Base-by-base conservation (phyloP, 2,329 filamentous ascomycete species). In the Ophiognomonia clavigignenti-juglandacearum region DNA sequence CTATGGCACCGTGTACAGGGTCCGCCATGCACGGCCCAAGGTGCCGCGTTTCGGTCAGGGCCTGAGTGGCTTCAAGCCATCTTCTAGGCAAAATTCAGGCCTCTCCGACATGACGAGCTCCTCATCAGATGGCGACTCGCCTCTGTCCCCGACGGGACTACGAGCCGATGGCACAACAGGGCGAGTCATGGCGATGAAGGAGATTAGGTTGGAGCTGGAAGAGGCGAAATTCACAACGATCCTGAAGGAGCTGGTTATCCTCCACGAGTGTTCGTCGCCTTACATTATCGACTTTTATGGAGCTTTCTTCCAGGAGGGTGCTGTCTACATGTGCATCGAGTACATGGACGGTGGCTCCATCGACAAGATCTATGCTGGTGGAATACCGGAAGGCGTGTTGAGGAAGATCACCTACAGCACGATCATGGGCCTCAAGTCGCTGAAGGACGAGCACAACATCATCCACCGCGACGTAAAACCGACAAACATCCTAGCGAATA, bases 201-300 rank as follows among this genome's bases (percentile, higher is more conserved):
- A 98, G 67, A 95, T 98, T 58, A 82, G 93, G 18, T 74, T 98
- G 9, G 93, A 98, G 65, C 75, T 98, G 44, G 93, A 98, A 60
- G 93, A 98, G 64, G 86, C 89, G 53, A 98, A 98, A 66, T 96
- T 98, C 62, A 85, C 88, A 6, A 91, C 92, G 31, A 98, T 98
- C 61, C 86, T 97, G 58, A 98, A 97, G 80, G 93, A 98, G 67
- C 75, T 98, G 39, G 89, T 98, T 59, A 92, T 98, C 53, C 74
- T 98, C 3, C 93, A 98, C 68, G 87, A 93, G 57, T 98, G 93
- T 61, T 76, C 93, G 3, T 96, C 90, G 2, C 92, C 93, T 0
- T 96, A 92, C 66, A 97, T 98, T 57, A 93, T 98, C 65, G 92
- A 98, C 62, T 98, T 98, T 60, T 98, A 97, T 64, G 93, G 93